Conservation (phyloP, 192 early-diverging fungal species). For the Backusella parvicylindrica region DNA sequence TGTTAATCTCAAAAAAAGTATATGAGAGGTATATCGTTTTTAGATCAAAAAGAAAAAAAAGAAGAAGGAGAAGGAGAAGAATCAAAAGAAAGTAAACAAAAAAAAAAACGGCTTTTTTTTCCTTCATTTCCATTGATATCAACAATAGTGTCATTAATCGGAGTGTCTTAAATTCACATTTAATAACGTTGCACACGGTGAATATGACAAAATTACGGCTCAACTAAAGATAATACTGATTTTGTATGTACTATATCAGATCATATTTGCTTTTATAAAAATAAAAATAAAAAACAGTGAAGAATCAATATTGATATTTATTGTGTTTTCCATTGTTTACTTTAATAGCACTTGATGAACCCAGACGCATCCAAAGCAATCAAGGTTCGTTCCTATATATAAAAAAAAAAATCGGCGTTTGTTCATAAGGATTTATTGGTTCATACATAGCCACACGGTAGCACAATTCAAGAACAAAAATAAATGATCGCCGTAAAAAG, state of each 20-base stretch:
- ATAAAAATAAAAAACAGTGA: not conserved
- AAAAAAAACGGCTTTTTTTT: not conserved
- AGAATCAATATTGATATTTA: not conserved
- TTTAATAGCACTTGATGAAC: not conserved
- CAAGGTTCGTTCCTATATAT: not conserved
- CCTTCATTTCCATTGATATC: not conserved
- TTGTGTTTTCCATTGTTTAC: not conserved
- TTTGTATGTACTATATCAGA: not conserved
- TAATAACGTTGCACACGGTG: not conserved
- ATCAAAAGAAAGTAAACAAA: not conserved
- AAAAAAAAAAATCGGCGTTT: not conserved
- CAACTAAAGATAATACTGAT: not conserved
- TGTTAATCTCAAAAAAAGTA: not conserved
- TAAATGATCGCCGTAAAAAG: not conserved
- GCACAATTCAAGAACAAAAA: not conserved
- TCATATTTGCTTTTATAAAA: not conserved
- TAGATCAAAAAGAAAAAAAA: not conserved
- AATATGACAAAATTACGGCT: not conserved
- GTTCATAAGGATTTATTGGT: not conserved
- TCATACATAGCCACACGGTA: not conserved
- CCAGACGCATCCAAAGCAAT: not conserved
- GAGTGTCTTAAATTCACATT: not conserved
- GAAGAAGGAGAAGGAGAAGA: not conserved
- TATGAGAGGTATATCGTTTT: not conserved
- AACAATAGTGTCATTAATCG: not conserved